Evolutionary conservation across 2,329 filamentous ascomycete species (phyloP), one percentile per base, ranked within the genome.

Genomic region (Colletotrichum gloeosporioides): DNA sequence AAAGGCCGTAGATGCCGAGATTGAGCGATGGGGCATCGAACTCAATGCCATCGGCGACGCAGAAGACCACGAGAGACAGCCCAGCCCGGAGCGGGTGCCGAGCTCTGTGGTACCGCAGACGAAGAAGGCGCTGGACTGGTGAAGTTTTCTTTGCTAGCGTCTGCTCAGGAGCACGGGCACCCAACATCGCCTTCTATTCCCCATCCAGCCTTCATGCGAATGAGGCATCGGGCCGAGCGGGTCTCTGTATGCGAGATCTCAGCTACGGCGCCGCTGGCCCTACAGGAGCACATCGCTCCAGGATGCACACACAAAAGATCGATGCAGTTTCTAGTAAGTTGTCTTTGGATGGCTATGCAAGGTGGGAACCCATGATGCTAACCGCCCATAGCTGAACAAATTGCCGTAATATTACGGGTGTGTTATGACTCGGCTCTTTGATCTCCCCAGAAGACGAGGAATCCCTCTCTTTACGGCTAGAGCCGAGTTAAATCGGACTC

Each of bases 111-210:
- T 77, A 8, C 78, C 80, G 44, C 77, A 80, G 61, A 76, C 80
- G 9, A 83, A 80, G 77, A 83, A 84, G 72, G 81, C 82, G 4
- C 63, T 87, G 63, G 85, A 87, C 70, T 87, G 85, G 85, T 87
- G 80, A 79, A 67, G 44, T 69, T 27, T 32, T 27, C 53, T 66
- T 9, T 34, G 59, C 16, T 31, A 36, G 39, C 39, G 25, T 22
- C 29, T 36, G 27, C 39, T 25, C 55, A 5, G n/a, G 6, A 65
- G 34, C 61, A 61, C 34, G 72, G 62, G 44, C 71, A 49, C 36
- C 66, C n/a, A 57, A 49, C 44, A 49, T 49, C n/a, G 44, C 22
- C 49, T 22, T 39, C 27, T 44, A 63, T 18, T n/a, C 36, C 44
- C 29, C 44, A 73, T 44, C 27, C 25, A 27, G 62, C 49, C 18